Base-by-base conservation (phyloP, 805 yeast genomes). In the Cyberlindnera maclurae region DNA sequence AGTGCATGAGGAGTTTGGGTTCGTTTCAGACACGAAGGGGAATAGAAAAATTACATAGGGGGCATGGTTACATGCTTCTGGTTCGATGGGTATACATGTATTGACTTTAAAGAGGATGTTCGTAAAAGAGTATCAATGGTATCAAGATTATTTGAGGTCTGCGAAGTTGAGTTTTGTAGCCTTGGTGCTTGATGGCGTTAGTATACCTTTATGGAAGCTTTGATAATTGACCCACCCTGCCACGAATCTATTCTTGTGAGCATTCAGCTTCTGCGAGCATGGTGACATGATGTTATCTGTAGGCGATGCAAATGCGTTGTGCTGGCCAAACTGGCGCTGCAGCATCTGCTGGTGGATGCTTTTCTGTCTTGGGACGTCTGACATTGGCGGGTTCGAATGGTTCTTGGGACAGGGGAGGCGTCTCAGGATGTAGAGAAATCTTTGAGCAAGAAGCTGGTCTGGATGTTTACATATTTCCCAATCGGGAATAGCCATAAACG, bases 281-380 rank as follows among this genome's bases (percentile, higher is more conserved):
- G 82, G 82, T 4, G 80, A 74, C 55, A 76, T 55, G 45, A 75
- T 45, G 35, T 63, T 70, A 48, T 77, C 83, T 3, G 83, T 77
- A 32, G 82, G 82, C 12, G 80, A 74, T 10, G 50, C 50, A 13
- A 46, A 34, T 24, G 40, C 27, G 39, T 5, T 30, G 20, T 8
- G 28, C 27, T 18, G 34, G 6, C 8, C 24, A 11, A 36, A 17
- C 26, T 29, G 44, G 15, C 47, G 43, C 38, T 51, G 49, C 20
- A 51, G 46, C 43, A 50, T 37, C 38, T 50, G 42, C 39, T 46
- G 46, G 31, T 50, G 55, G 17, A 52, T 36, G 26, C 45, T 45
- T 35, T 40, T 38, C 12, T 39, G 36, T 15, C 35, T 58, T 33
- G 57, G 61, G 40, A 57, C 40, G 29, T 54, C 56, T n/a, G 57